A percentile compares a stretch with the other conserved stretches of the same genome.
phyloP scores from a whole-genome alignment of 2,329 filamentous ascomycete genomes.

The Aschersonia sp. region DNA sequence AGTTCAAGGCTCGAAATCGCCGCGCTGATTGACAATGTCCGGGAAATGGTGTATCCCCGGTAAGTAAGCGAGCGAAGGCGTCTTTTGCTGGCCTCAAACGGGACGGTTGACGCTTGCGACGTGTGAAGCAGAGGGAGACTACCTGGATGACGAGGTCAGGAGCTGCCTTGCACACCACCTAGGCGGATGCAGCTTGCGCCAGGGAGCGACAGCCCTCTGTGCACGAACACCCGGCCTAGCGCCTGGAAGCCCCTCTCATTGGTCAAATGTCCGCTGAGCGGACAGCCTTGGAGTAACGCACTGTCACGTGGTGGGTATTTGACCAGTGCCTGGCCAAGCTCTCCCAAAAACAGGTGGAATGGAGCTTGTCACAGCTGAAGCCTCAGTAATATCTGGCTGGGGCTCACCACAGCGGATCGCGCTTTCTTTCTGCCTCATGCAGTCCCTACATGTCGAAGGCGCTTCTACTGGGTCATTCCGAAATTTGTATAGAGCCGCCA shows the following conservation, averaged over 20 bases:
- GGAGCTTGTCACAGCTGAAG: neutral
- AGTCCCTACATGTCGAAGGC: too few species aligned
- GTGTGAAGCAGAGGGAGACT: conserved; percentile 14
- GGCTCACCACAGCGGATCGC: neutral
- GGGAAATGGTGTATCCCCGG: too few species aligned
- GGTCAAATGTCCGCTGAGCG: too few species aligned
- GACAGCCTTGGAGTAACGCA: neutral
- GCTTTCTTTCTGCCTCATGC: neutral
- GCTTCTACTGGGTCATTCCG: too few species aligned
- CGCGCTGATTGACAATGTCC: conserved; percentile 1
- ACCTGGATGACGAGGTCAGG: conserved; percentile 40
- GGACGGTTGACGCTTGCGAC: neutral
- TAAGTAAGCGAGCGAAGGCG: too few species aligned
- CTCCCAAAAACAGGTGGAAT: neutral
- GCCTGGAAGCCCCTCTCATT: too few species aligned
- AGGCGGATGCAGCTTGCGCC: conserved; percentile 1
- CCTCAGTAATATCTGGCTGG: neutral
- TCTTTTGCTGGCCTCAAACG: too few species aligned
- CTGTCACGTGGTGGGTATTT: neutral
- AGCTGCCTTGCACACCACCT: conserved; percentile 24
- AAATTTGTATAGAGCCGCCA: too few species aligned
- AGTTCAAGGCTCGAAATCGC: neutral
- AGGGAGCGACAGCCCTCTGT: too few species aligned
- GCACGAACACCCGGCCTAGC: too few species aligned
- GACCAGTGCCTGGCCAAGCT: neutral